Evolutionary conservation across 306 rosid genomes (phyloP).

Genomic region (Alnus glutinosa): DNA sequence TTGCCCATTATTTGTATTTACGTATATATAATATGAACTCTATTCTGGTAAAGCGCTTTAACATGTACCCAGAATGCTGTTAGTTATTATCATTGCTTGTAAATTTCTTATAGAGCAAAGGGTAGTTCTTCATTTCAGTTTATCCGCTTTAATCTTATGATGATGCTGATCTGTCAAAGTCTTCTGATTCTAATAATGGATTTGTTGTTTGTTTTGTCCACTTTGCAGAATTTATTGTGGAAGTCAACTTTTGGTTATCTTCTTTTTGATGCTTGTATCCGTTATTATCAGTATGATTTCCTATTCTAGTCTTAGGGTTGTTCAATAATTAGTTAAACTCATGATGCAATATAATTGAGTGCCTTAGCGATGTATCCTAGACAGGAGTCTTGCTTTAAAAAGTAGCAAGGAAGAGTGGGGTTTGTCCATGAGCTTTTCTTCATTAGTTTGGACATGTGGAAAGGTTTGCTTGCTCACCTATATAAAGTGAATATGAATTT

Average conservation of each 20-base stretch:
- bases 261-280: slow-evolving; percentile 87
- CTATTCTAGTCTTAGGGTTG: neutral
- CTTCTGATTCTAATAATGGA: slow-evolving; percentile 23
- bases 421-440: slow-evolving; percentile 47
- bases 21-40: neutral
- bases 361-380: slow-evolving; percentile 56
- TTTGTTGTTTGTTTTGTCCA: slow-evolving; percentile 13
- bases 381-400: slow-evolving; percentile 57
- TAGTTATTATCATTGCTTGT: neutral
- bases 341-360: slow-evolving; percentile 17
- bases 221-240: slow-evolving; percentile 73
- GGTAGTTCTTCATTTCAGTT: neutral
- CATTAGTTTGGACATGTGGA: slow-evolving; percentile 53
- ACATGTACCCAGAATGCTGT: neutral
- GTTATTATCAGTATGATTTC: slow-evolving; percentile 25
- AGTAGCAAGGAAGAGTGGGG: slow-evolving; percentile 46
- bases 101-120: slow-evolving; percentile 1
- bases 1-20: neutral
- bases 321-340: slow-evolving; percentile 18
- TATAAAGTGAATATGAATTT: slow-evolving; percentile 10
- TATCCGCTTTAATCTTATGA: slow-evolving; percentile 8
- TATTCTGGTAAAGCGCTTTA: neutral
- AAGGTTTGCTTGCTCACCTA: slow-evolving; percentile 48
- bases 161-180: slow-evolving; percentile 7
- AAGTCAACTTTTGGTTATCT: slow-evolving; percentile 61